phyloP scores from a whole-genome alignment of 2,329 filamentous ascomycete genomes.

The Aspergillus arachidicola region DNA sequence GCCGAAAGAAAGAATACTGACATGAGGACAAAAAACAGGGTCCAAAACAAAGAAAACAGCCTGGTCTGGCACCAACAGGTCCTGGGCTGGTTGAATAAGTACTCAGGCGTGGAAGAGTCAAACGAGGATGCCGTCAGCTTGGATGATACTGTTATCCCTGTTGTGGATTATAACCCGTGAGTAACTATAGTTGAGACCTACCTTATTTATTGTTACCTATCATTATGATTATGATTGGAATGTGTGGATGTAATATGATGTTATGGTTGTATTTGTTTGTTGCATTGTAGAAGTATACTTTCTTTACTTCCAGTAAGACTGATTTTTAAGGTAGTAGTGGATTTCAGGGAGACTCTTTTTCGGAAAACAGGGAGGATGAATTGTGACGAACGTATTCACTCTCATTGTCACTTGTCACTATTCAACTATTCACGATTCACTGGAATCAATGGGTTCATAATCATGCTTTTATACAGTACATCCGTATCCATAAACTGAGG shows the following conservation, averaged over 20 bases:
- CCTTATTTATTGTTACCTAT: background rate
- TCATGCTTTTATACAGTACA: constrained; percentile 4
- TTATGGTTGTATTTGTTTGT: background rate
- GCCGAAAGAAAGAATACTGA: background rate
- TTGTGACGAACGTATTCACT: background rate
- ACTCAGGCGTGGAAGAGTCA: constrained; percentile 39
- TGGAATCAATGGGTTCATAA: background rate
- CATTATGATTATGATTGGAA: background rate
- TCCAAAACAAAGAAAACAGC: constrained; percentile 85
- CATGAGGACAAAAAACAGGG: constrained; percentile 50
- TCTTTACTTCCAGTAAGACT: background rate
- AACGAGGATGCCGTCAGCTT: constrained; percentile 36
- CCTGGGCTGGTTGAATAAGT: constrained; percentile 68
- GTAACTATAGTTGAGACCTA: background rate
- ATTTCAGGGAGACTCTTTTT: background rate
- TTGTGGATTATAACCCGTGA: constrained; percentile 35
- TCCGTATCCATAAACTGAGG: background rate
- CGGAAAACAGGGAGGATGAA: background rate
- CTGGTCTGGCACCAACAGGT: constrained; percentile 86
- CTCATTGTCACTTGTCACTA: background rate
- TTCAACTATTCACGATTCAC: background rate
- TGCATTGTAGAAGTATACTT: background rate
- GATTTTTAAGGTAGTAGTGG: background rate
- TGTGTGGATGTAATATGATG: background rate
- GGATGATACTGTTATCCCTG: constrained; percentile 35